Evolutionary conservation across 2,329 filamentous ascomycete genomes (phyloP), one percentile per base, ranked within the genome.

Genomic region (Thyridium curvatum): DNA sequence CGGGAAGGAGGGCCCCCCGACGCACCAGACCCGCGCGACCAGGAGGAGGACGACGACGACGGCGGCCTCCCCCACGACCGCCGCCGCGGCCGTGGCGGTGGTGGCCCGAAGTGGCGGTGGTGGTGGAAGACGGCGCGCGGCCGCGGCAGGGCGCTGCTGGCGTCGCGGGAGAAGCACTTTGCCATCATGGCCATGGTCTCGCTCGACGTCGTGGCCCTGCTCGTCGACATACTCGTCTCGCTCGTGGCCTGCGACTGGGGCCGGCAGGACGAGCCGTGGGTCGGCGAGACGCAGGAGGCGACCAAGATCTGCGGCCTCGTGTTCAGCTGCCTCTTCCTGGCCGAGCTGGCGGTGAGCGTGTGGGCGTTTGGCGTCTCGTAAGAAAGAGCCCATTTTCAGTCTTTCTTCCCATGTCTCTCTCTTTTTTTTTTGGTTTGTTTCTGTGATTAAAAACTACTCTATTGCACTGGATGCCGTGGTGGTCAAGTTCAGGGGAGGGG

Each of bases 321-420:
- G 3, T 78, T 85, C 52, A 82, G 76, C 40, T 75, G 69, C 47
- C 51, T 84, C 18, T 86, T 86, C 53, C 67, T 86, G 64, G 48
- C 70, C 1, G 83, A 86, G 58, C 57, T 86, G 55, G 39, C 71
- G 9, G 59, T 72, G 3, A 40, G 32, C 26, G 48, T 60, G 78
- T 84, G 60, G 53, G 70, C 62, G 30, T 33, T 36, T 35, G 5
- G 32, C 33, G 13, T 30, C 26, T 36, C 34, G 37, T 36, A n/a
- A 18, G 37, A 26, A 6, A 10, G 21, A n/a, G n/a, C n/a, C n/a
- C n/a, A n/a, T n/a, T n/a, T n/a, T n/a, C n/a, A n/a, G n/a, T n/a
- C n/a, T n/a, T 41, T 32, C 33, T 41, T 28, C 32, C 6, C 21
- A 10, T 18, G 9, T 16, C 12, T 18, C 8, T 10, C n/a, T 38